Evolutionary conservation across 2,329 filamentous ascomycete genomes (phyloP), one percentile per base, ranked within the genome.

Genomic region (Ceratocystiopsis brevicomis): DNA sequence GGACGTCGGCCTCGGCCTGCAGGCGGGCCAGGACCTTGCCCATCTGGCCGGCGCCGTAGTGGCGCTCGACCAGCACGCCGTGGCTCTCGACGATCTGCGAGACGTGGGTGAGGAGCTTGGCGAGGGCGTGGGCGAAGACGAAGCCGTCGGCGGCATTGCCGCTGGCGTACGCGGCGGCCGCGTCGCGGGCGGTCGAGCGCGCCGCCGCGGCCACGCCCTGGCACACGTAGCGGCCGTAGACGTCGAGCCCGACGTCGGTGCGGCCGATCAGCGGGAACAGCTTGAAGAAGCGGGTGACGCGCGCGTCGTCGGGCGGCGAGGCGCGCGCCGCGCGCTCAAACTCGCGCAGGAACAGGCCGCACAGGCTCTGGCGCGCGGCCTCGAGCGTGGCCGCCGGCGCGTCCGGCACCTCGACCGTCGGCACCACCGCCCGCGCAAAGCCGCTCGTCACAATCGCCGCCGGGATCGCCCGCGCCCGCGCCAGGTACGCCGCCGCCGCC

Each of bases 211-310:
- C 86, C 35, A 98, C 88, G 15, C 90, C 90, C 58, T 92, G 84
- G 55, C 90, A 98, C 30, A 98, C 88, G 58, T 96, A 98, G 51
- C 80, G 75, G 1, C 90, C 90, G 58, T 98, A 98, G 3, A 94
- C 84, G 60, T 98, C 88, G 45, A 98, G 60, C 1, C 90, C 90
- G 9, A 88, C 82, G 44, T 93, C 83, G 3, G 84, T 78, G 48
- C 87, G 73, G 14, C 82, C 87, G 55, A 98, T 95, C 34, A 98
- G 65, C 15, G 90, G 90, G 54, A 98, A 98, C 35, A 98, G 67
- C 64, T 98, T 98, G 66, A 98, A 98, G 66, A 98, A 98, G 37
- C 90, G 70, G 1, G 90, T 95, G 43, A 98, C 84, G 57, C 82
- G 85, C 19, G 82, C 73, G 4, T 84, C 86, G 53, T 96, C 87